phyloP scores from a whole-genome alignment of 345 rosid genomes.

The Dovyalis caffra region DNA sequence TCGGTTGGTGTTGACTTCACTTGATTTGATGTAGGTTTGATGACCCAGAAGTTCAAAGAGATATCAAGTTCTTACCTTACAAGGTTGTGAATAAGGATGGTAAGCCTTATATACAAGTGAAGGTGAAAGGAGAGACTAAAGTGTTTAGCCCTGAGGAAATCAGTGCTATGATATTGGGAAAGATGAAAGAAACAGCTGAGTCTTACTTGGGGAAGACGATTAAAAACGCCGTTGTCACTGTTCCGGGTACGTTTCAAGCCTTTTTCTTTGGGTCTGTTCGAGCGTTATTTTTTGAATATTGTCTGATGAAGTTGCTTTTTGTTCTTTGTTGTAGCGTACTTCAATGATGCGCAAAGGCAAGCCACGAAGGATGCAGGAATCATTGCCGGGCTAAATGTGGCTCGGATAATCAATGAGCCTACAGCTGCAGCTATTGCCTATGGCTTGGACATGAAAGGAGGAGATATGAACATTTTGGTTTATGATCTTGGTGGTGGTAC shows the following conservation, averaged over 20 bases:
- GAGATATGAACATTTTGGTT: constrained; percentile 42
- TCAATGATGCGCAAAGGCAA: constrained; percentile 43
- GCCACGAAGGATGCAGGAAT: constrained; percentile 37
- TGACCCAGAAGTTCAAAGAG: constrained; percentile 54
- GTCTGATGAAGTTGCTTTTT: background rate
- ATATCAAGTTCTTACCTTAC: constrained; percentile 53
- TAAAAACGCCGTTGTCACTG: constrained; percentile 55
- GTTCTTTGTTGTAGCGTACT: constrained; percentile 28
- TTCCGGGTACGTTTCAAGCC: constrained; percentile 37
- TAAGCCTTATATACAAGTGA: constrained; percentile 37
- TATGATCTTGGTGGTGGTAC: constrained; percentile 62
- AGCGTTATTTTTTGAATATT: too few species aligned
- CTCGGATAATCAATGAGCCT: constrained; percentile 56
- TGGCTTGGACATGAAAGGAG: constrained; percentile 48
- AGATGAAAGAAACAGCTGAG: constrained; percentile 68
- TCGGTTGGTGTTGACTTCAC: background rate
- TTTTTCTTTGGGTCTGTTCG: background rate
- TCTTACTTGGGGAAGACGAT: constrained; percentile 50
- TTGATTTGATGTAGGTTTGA: constrained; percentile 25
- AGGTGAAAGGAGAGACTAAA: constrained; percentile 48
- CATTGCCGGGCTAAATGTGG: constrained; percentile 45
- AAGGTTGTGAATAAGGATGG: constrained; percentile 43
- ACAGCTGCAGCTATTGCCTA: constrained; percentile 61
- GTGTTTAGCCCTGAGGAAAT: constrained; percentile 67
- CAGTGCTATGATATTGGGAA: constrained; percentile 53